Evolutionary conservation across 495 filamentous ascomycete species (phyloP).

Genomic region (Staphylotrichum tortipilum): DNA sequence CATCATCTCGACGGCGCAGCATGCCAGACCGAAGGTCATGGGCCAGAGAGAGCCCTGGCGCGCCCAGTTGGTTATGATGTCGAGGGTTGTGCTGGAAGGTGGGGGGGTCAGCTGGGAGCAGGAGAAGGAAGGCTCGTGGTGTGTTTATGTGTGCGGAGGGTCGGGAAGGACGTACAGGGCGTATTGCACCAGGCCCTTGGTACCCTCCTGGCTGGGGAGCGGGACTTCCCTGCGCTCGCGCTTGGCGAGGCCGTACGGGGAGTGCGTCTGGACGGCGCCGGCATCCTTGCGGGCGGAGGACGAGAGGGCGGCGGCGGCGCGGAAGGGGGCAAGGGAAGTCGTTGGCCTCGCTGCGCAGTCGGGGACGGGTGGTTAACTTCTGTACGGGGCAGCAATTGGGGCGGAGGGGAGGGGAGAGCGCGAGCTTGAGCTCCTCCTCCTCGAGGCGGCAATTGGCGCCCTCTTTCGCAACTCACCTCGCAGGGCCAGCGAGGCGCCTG

Average conservation of each 20-base stretch:
- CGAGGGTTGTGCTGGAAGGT: conserved; percentile 66
- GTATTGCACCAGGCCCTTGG: conserved; percentile 94
- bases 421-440: too few relatives aligned
- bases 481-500: conserved; percentile 57
- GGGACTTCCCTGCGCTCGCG: conserved; percentile 61
- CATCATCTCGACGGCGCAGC: conserved; percentile 98
- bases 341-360: conserved; percentile 50
- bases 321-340: conserved; percentile 49
- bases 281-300: conserved; percentile 52
- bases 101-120: background rate
- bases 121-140: background rate
- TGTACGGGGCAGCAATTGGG: background rate
- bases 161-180: conserved; percentile 86
- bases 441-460: too few relatives aligned
- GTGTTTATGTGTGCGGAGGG: too few relatives aligned
- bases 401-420: background rate
- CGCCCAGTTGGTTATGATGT: conserved; percentile 89
- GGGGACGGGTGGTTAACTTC: conserved; percentile 2
- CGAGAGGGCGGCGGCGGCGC: conserved; percentile 57
- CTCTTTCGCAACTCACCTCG: conserved; percentile 52
- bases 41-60: conserved; percentile 92
- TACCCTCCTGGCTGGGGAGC: conserved; percentile 82
- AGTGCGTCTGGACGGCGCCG: conserved; percentile 35
- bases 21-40: conserved; percentile 96
- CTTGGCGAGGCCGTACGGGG: conserved; percentile 31